Evolutionary conservation across 2,329 filamentous ascomycete genomes (phyloP).

Genomic region (Aspergillus sp.): DNA sequence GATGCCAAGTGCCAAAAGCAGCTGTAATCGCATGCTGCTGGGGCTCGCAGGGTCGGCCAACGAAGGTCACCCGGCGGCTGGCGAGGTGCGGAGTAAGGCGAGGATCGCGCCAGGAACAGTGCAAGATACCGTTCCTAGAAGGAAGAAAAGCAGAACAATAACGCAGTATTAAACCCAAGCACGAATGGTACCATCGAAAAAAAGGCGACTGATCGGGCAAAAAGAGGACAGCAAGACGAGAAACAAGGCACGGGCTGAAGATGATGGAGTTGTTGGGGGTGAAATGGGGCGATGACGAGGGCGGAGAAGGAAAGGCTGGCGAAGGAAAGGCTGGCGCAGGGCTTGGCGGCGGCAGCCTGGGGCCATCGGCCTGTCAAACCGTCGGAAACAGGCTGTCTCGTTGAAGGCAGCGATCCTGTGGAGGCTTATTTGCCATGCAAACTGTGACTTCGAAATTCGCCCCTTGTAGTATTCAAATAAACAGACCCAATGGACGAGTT

Average conservation of each 20-base stretch:
- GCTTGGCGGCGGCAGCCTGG: conserved; percentile 17
- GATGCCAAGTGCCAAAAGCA: conserved; percentile 28
- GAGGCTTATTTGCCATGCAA: background rate
- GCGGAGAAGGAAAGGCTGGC: conserved; percentile 24
- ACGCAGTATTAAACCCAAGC: background rate
- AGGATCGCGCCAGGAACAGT: conserved; percentile 10
- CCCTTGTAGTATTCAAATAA: background rate
- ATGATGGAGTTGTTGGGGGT: conserved; percentile 8
- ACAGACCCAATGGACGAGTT: background rate
- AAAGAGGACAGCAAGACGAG: conserved; percentile 1
- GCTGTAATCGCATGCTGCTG: conserved; percentile 28
- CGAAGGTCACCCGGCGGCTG: conserved; percentile 6
- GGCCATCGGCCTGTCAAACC: conserved; percentile 17
- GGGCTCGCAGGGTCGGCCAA: background rate
- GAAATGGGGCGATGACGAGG: conserved; percentile 32
- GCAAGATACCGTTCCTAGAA: background rate
- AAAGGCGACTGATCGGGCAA: background rate
- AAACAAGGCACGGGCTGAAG: background rate
- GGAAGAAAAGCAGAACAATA: background rate
- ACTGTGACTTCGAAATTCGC: background rate
- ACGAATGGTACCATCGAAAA: background rate
- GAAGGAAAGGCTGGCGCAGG: background rate
- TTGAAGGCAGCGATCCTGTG: background rate
- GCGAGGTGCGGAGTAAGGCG: conserved; percentile 16
- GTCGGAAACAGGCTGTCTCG: background rate